Conservation (phyloP, 345 rosid genomes). For the Eucalyptus coolabah region DNA sequence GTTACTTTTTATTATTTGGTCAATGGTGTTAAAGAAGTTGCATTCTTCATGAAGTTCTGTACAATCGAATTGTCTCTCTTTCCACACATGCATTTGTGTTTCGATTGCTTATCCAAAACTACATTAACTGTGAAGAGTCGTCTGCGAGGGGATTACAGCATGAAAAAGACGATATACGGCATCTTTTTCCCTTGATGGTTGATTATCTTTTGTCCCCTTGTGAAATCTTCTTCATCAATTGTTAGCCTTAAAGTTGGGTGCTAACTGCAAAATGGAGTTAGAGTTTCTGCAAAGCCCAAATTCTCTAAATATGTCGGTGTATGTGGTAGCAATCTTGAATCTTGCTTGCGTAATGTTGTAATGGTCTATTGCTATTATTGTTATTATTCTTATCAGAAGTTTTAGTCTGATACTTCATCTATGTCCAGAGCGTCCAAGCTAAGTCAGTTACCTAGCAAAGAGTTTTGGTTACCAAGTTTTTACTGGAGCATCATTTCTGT, state of each 20-base stretch:
- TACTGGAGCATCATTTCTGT: neutral
- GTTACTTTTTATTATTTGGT: neutral
- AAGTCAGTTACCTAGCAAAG: neutral
- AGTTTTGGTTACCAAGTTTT: neutral
- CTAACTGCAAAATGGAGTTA: neutral
- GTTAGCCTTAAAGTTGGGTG: neutral
- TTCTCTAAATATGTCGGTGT: neutral
- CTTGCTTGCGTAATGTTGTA: neutral
- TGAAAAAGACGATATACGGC: neutral
- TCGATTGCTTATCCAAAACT: neutral
- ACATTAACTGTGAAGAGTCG: neutral
- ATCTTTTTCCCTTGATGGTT: neutral
- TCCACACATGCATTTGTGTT: neutral
- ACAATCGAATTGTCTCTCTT: neutral
- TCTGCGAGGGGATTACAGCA: neutral
- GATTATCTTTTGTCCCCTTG: neutral
- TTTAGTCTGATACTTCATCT: neutral
- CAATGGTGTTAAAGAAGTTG: neutral
- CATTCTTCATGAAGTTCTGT: neutral
- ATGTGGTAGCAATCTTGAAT: neutral
- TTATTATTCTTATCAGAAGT: neutral
- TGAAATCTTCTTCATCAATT: neutral
- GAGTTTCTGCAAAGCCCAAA: neutral
- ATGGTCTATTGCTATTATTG: neutral
- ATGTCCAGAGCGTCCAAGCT: neutral